Evolutionary conservation across 2,329 filamentous ascomycete species (phyloP), one percentile per base, ranked within the genome.

Genomic region (Fusarium brachygibbosum): DNA sequence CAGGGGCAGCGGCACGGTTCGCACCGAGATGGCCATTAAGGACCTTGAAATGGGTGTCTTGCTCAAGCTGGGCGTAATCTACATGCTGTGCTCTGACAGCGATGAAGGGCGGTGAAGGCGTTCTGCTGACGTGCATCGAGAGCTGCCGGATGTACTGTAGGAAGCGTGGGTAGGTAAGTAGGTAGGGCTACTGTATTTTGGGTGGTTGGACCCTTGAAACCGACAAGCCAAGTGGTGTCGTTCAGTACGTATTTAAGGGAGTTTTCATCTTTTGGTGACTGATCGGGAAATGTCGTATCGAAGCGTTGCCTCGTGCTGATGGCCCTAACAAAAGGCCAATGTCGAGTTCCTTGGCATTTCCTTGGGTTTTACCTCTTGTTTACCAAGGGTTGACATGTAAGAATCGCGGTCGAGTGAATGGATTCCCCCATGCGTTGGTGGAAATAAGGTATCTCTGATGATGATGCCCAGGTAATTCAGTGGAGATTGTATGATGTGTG

Each of bases 81-180:
- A 52, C 48, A 69, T 54, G 42, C 42, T 69, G 40, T 32, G 23
- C 45, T 56, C 37, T 42, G 44, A 53, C 49, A 31, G 58, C 35
- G 48, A 46, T 48, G 55, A 48, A 69, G 66, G 50, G 67, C 67
- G 67, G 67, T 68, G 67, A 68, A 58, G 56, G 45, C 52, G 50
- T 49, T 63, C 57, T 68, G 67, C 67, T 70, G 66, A 70, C 50
- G 38, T 70, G 67, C 67, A 37, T 63, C 41, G 32, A 55, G 41
- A 37, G 32, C 23, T 50, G 57, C 58, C 52, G 49, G 67, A 67
- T 37, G 35, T n/a, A n/a, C n/a, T n/a, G n/a, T 42, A 52, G 46
- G 25, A 28, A 51, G 42, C 35, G 29, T n/a, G 28, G 23, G 23
- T 49, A 44, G 25, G 29, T 50, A 52, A n/a, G n/a, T n/a, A 46